Evolutionary conservation across 371 early-diverging fungal species (phyloP).

Genomic region (Chytridium lagenaria): DNA sequence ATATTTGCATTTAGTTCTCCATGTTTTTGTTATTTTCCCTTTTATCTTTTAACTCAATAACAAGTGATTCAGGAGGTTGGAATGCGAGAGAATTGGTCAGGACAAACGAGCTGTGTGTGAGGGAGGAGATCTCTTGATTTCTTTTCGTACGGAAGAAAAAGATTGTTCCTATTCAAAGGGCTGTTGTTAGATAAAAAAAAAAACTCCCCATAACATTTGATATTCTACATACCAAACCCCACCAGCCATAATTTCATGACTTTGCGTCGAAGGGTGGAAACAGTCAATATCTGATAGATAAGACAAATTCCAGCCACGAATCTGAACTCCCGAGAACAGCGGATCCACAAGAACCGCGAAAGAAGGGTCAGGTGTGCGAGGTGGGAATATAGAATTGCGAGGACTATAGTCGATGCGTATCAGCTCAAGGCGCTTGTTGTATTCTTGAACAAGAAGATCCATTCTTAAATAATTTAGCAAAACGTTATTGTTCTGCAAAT

Average conservation of each 20-base stretch:
- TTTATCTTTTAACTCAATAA: too few species aligned
- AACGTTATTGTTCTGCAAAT: not conserved
- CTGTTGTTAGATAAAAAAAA: not conserved
- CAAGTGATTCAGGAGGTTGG: not conserved
- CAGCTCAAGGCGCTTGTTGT: conserved; percentile 62
- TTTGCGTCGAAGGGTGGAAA: conserved; percentile 71
- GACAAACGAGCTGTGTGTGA: not conserved
- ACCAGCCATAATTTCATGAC: conserved; percentile 69
- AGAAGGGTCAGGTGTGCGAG: conserved; percentile 21
- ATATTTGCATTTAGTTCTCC: too few species aligned
- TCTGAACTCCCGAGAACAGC: conserved; percentile 56
- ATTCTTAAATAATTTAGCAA: conserved; percentile 24
- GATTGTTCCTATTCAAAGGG: conserved; percentile 39
- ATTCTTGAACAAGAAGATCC: conserved; percentile 60
- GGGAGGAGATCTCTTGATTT: not conserved
- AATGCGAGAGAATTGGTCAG: not conserved
- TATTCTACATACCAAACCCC: conserved; percentile 61
- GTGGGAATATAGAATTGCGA: not conserved
- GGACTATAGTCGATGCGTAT: conserved; percentile 56
- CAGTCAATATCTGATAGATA: conserved; percentile 72
- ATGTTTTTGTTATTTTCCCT: too few species aligned
- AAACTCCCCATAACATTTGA: not conserved
- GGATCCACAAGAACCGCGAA: conserved; percentile 72
- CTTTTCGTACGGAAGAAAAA: conserved; percentile 19
- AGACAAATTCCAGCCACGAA: conserved; percentile 43